These are phyloP conservation scores for Teunomyces stri DNA, from an alignment of 805 yeast species.

Conservation along the genomic window DNA sequence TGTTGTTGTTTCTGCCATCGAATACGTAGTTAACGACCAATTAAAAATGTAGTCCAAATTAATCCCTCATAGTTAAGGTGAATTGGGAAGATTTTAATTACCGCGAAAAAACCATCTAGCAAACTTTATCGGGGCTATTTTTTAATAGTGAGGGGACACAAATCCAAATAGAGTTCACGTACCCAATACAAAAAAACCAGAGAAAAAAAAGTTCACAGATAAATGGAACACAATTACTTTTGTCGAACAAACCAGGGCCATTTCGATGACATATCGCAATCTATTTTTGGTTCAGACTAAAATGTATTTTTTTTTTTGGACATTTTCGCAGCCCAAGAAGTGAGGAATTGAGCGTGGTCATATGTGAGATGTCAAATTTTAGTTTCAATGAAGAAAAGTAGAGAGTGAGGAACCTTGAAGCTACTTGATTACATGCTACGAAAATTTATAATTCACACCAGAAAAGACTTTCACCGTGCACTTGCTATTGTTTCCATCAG, in stretches of 20 bases:
- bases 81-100: neutral
- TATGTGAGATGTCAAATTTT: neutral
- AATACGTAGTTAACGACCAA: neutral
- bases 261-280: too few relatives aligned
- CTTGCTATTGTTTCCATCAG: too few relatives aligned
- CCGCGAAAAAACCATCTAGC: neutral
- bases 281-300: too few relatives aligned
- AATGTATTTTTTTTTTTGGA: too few relatives aligned
- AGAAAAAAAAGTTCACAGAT: too few relatives aligned
- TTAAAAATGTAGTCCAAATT: neutral
- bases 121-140: neutral
- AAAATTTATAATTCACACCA: too few relatives aligned
- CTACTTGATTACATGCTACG: too few relatives aligned
- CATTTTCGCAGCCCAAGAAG: neutral
- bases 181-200: neutral
- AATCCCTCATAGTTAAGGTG: slow-evolving; percentile 4
- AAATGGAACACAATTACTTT: too few relatives aligned
- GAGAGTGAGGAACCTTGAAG: neutral
- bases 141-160: neutral
- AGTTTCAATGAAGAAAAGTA: neutral
- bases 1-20: neutral
- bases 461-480: too few relatives aligned
- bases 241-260: too few relatives aligned
- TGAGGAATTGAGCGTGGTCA: neutral
- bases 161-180: neutral